These are phyloP conservation scores for Ogataea glucozyma DNA, from an alignment of 805 yeast species.

Conservation along the genomic window DNA sequence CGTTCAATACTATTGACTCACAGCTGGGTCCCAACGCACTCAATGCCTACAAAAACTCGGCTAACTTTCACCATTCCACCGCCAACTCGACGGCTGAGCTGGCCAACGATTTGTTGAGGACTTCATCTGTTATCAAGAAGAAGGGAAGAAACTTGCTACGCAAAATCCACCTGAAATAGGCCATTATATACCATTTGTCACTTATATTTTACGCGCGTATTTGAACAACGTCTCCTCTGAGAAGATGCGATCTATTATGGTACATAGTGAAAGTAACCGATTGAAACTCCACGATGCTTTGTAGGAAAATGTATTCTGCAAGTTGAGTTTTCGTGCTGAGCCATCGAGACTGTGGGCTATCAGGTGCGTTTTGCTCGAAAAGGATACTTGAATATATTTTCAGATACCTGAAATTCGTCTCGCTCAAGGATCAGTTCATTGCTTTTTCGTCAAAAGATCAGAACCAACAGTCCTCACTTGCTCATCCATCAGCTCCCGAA, in stretches of 20 bases:
- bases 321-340: too few species aligned
- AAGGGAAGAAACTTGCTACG: constrained; percentile 29
- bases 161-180: constrained; percentile 26
- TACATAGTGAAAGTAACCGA: not conserved
- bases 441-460: constrained; percentile 34
- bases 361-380: too few species aligned
- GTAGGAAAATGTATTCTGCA: too few species aligned
- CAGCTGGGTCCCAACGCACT: constrained; percentile 54
- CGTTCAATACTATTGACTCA: constrained; percentile 20
- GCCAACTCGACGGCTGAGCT: constrained; percentile 35
- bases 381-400: not conserved
- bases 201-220: not conserved
- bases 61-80: constrained; percentile 33
- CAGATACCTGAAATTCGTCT: not conserved
- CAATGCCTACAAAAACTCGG: constrained; percentile 66
- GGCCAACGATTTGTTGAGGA: constrained; percentile 43
- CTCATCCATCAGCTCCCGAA: constrained; percentile 82
- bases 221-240: too few species aligned
- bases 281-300: too few species aligned
- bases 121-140: constrained; percentile 28
- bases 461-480: constrained; percentile 79
- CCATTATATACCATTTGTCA: too few species aligned
- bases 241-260: not conserved
- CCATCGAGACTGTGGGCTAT: too few species aligned
- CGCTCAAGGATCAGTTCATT: constrained; percentile 8